Evolutionary conservation across 2,329 filamentous ascomycete genomes (phyloP).

Genomic region (Aspergillus sp.): DNA sequence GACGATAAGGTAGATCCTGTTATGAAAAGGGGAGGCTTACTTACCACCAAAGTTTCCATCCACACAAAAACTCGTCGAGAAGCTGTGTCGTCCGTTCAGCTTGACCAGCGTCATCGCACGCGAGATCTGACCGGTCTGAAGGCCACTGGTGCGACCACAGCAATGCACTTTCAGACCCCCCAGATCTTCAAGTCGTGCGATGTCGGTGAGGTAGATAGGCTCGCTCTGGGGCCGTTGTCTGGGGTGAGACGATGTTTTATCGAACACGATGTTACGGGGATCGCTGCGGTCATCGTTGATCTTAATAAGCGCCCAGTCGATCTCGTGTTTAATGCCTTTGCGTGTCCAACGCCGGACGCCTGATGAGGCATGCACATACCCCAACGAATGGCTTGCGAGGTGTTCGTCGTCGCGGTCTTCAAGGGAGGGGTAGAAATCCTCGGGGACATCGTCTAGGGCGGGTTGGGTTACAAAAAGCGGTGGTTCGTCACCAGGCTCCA

Average conservation of each 20-base stretch:
- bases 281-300: constrained; percentile 72
- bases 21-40: constrained; percentile 21
- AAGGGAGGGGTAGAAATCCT: constrained; percentile 78
- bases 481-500: constrained; percentile 71
- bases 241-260: constrained; percentile 15
- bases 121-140: constrained; percentile 75
- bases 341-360: constrained; percentile 76
- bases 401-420: constrained; percentile 78
- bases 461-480: constrained; percentile 86
- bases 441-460: constrained; percentile 80
- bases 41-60: constrained; percentile 58
- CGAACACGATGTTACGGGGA: constrained; percentile 65
- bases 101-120: constrained; percentile 80
- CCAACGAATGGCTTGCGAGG: constrained; percentile 75
- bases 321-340: constrained; percentile 77
- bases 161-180: constrained; percentile 81
- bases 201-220: constrained; percentile 54
- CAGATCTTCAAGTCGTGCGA: constrained; percentile 56
- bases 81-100: constrained; percentile 78
- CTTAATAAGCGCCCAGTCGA: constrained; percentile 91
- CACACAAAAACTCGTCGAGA: constrained; percentile 69
- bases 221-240: constrained; percentile 22
- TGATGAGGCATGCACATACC: constrained; percentile 84
- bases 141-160: constrained; percentile 79
- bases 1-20: constrained; percentile 1